Conservation (phyloP, 2,329 filamentous ascomycete genomes). For the Cryphonectria nitschkei region DNA sequence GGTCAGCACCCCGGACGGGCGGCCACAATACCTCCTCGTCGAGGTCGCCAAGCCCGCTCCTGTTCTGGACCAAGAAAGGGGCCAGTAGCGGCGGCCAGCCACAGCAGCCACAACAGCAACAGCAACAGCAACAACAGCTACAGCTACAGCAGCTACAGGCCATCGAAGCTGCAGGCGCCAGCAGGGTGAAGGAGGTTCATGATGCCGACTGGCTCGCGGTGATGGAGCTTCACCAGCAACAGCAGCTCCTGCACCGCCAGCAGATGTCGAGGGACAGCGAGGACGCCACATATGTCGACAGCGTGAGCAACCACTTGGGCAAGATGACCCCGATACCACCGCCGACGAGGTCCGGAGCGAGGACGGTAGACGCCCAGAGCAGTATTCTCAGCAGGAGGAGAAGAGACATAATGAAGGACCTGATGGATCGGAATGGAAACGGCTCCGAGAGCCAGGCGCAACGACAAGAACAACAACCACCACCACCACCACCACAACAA, state of each 20-base stretch:
- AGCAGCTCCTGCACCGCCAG: neutral
- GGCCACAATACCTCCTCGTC: neutral
- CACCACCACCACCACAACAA: no score
- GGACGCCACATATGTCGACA: slow-evolving; percentile 19
- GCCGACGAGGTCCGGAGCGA: slow-evolving; percentile 10
- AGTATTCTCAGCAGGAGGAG: neutral
- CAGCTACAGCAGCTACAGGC: slow-evolving; percentile 18
- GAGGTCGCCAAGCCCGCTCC: slow-evolving; percentile 21
- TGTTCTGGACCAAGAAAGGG: slow-evolving; percentile 21
- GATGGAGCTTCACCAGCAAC: neutral
- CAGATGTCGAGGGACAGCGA: slow-evolving; percentile 14
- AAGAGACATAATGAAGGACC: neutral
- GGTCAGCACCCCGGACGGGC: slow-evolving; percentile 26
- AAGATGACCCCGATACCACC: slow-evolving; percentile 16
- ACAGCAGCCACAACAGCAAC: no score
- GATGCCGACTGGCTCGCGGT: slow-evolving; percentile 1
- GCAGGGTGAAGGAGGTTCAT: slow-evolving; percentile 4
- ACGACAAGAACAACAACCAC: slow-evolving; percentile 7
- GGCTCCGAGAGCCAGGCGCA: slow-evolving; percentile 18
- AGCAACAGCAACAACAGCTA: neutral
- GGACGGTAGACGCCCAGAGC: slow-evolving; percentile 18
- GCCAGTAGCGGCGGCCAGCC: neutral
- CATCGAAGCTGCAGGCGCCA: slow-evolving; percentile 2
- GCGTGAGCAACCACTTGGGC: slow-evolving; percentile 22
- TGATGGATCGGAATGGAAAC: slow-evolving; percentile 20